Evolutionary conservation across 2,329 filamentous ascomycete genomes (phyloP).

Genomic region (Sporothrix schenckii): DNA sequence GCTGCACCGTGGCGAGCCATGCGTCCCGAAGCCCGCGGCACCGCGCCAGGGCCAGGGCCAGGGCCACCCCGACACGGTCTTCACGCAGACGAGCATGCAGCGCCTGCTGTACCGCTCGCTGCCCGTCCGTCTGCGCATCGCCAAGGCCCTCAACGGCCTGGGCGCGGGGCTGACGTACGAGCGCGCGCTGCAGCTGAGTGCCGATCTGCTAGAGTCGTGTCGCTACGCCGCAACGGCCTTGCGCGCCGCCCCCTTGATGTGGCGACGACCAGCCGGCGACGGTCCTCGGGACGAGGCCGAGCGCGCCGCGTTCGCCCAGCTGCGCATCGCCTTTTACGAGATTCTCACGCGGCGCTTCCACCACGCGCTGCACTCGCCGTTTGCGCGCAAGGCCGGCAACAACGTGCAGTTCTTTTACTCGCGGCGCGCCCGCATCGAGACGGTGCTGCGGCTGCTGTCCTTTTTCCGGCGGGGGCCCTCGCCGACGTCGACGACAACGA

Average conservation of each 20-base stretch:
- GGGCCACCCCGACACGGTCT: conserved; percentile 30
- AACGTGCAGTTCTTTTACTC: conserved; percentile 37
- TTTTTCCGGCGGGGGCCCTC: conserved; percentile 20
- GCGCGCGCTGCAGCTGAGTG: conserved; percentile 35
- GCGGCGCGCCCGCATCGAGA: conserved; percentile 36
- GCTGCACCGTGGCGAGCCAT: neutral
- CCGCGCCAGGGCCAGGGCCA: conserved; percentile 9
- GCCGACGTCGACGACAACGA: neutral
- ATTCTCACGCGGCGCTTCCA: conserved; percentile 37
- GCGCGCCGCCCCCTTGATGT: conserved; percentile 28
- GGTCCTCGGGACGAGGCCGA: neutral
- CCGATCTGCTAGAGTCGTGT: conserved; percentile 34
- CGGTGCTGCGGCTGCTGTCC: conserved; percentile 33
- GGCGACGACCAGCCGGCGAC: neutral
- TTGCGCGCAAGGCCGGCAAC: conserved; percentile 33
- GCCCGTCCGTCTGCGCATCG: conserved; percentile 34
- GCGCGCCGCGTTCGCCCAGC: conserved; percentile 28
- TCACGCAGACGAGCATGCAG: conserved; percentile 37
- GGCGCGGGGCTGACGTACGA: conserved; percentile 34
- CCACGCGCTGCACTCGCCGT: conserved; percentile 37
- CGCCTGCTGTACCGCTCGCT: conserved; percentile 37
- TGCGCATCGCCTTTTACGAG: conserved; percentile 35
- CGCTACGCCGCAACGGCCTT: conserved; percentile 31
- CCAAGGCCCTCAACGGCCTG: conserved; percentile 35
- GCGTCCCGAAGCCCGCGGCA: neutral